Evolutionary conservation across 2,329 filamentous ascomycete species (phyloP), one percentile per base, ranked within the genome.

Genomic region (Exutisphaerella laricina): DNA sequence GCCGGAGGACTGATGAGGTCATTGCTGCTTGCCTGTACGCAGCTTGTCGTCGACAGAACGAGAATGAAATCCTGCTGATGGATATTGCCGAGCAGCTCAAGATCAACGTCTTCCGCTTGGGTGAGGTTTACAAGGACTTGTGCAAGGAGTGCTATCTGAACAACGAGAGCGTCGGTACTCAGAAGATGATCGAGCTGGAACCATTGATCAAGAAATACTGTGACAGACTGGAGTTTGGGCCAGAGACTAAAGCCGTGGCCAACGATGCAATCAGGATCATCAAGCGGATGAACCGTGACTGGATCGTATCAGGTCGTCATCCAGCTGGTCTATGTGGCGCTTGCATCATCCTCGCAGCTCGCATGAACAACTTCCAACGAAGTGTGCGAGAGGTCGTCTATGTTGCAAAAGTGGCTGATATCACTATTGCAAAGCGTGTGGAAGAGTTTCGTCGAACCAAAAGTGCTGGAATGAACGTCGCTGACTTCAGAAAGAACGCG

Each of bases 331-430:
- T 97, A 41, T 96, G 89, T 63, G 92, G 92, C 49, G 92, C 92
- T 9, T 94, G 89, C 54, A 77, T 98, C 35, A 85, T 98, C 48
- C 83, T 98, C 63, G 92, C 92, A 5, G 90, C 92, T 6, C 85
- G 92, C 39, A 97, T 97, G 84, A 94, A 96, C 75, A 97, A 97
- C 66, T 98, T 94, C 62, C 84, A 90, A 32, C 82, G 92, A 13
- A 95, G 88, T 0, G 81, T 94, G 9, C 80, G 88, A 21, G 92
- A 98, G 66, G 85, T 98, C 6, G 90, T 97, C n/a, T 97, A 95
- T 62, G 86, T 96, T 26, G 90, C 96, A 62, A 97, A 96, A 62
- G 89, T 97, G 38, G 94, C 89, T 30, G 94, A 94, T 53, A 78
- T 88, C 48, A 98, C 92, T 5, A 88, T 98, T 47, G 85, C 88